Base-by-base conservation (phyloP, 306 rosid species). In the Fragaria ananassa region DNA sequence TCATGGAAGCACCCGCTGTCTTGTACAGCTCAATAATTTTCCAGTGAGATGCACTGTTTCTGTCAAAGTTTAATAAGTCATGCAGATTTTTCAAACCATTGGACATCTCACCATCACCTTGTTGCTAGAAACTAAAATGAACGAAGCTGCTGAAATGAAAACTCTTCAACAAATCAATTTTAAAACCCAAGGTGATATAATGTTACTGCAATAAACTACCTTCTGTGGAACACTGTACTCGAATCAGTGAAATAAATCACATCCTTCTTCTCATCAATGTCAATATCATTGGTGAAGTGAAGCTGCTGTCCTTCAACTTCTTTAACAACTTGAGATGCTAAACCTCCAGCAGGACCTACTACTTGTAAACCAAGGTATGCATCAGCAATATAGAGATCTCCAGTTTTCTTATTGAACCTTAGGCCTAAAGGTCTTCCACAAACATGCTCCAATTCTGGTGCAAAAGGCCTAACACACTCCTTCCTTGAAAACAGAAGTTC, bases 341-440 rank as follows among this genome's bases (percentile, higher is more conserved):
- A 84, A 79, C 97, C 98, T 60, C 98, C 97, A 34, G 74, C 41
- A 25, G 96, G 90, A 42, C 98, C 97, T 57, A 89, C 97, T 7
- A 90, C 92, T 75, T 87, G 88, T 70, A 95, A 92, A 80, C 98
- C 98, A 0, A 90, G 81, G 79, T 95, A 95, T 67, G 97, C 95
- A 81, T 95, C 98, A 5, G 98, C 98, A 34, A 90, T 88, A 60
- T 90, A 95, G 23, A 95, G 85, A 74, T 95, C 93, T 75, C 96
- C 96, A 39, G 72, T 95, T 81, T 87, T 88, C 89, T 86, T 86
- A 41, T 90, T 91, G 54, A 92, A 95, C 58, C 79, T 87, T 23
- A 92, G 80, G 54, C 97, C 98, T 74, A 95, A 81, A 35, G 97
- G 98, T 75, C 97, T 88, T 80, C 97, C 98, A 78, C 98, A 95